phyloP scores from a whole-genome alignment of 768 basidiomycete genomes.

The Kwoniella pini region DNA sequence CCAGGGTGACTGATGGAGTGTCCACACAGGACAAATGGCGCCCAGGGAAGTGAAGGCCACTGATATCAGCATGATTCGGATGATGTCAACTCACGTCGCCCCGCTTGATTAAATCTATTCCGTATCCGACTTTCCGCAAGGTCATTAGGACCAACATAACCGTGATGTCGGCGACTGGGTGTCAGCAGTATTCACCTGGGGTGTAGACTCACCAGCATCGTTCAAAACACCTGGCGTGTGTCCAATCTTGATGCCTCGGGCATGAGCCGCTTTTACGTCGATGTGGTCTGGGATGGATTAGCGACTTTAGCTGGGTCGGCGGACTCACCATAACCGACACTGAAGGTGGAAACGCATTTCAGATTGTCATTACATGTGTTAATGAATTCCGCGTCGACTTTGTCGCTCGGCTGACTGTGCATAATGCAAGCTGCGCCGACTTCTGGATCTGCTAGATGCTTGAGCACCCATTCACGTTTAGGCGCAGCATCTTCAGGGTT shows the following conservation, averaged over 20 bases:
- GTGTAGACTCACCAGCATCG: conserved; percentile 67
- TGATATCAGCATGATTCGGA: conserved; percentile 47
- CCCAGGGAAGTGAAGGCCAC: conserved; percentile 81
- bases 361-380: conserved; percentile 61
- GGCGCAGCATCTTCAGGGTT: conserved; percentile 58
- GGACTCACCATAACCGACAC: conserved; percentile 52
- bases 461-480: conserved; percentile 24
- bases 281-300: conserved; percentile 95
- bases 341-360: conserved; percentile 84
- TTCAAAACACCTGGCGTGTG: conserved; percentile 93
- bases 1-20: conserved; percentile 55
- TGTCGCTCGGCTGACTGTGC: conserved; percentile 33
- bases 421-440: conserved; percentile 21
- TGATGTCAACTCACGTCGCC: conserved; percentile 62
- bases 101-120: conserved; percentile 65
- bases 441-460: conserved; percentile 30
- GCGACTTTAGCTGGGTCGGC: too few species aligned
- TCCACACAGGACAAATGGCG: conserved; percentile 81
- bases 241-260: conserved; percentile 71
- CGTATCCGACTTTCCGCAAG: conserved; percentile 71
- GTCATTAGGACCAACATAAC: conserved; percentile 95
- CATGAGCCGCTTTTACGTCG: conserved; percentile 63
- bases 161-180: conserved; percentile 80
- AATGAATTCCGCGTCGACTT: conserved; percentile 75
- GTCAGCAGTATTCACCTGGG: background rate